phyloP scores from a whole-genome alignment of 202 grass and related monocot species.

The Panicum virgatum region DNA sequence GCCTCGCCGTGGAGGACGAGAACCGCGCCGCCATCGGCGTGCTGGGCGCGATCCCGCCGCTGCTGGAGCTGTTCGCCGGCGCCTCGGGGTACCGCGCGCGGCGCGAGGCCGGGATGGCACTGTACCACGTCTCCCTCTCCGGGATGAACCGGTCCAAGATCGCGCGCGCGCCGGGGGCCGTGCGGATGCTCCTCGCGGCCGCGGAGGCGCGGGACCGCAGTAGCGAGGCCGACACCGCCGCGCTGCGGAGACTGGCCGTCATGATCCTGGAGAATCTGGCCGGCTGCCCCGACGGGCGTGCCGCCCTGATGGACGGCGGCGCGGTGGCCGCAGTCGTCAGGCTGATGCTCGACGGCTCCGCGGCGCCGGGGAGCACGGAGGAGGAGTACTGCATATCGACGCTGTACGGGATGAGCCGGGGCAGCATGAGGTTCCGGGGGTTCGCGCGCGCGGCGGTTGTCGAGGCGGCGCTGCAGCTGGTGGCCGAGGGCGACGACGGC shows the following conservation, averaged over 20 bases:
- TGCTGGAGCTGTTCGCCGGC: constrained; percentile 61
- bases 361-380: constrained; percentile 45
- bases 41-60: constrained; percentile 79
- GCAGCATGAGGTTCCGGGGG: constrained; percentile 76
- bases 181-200: constrained; percentile 57
- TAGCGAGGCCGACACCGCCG: constrained; percentile 33
- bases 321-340: constrained; percentile 52
- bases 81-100: constrained; percentile 39
- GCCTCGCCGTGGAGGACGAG: constrained; percentile 83
- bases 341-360: constrained; percentile 61
- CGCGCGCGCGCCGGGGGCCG: constrained; percentile 62
- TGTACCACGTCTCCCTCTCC: constrained; percentile 82
- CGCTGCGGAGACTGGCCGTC: constrained; percentile 55
- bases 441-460: constrained; percentile 66
- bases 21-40: constrained; percentile 86
- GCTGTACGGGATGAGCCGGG: constrained; percentile 75
- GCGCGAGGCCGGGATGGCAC: constrained; percentile 81
- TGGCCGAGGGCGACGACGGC: constrained; percentile 52
- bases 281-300: constrained; percentile 63
- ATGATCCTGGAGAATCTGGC: constrained; percentile 78
- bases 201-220: constrained; percentile 31
- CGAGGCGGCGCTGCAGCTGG: constrained; percentile 59
- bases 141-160: constrained; percentile 79
- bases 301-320: constrained; percentile 78
- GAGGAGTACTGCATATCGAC: constrained; percentile 79